Conservation (phyloP, 192 early-diverging fungal species). For the Podila epigama region DNA sequence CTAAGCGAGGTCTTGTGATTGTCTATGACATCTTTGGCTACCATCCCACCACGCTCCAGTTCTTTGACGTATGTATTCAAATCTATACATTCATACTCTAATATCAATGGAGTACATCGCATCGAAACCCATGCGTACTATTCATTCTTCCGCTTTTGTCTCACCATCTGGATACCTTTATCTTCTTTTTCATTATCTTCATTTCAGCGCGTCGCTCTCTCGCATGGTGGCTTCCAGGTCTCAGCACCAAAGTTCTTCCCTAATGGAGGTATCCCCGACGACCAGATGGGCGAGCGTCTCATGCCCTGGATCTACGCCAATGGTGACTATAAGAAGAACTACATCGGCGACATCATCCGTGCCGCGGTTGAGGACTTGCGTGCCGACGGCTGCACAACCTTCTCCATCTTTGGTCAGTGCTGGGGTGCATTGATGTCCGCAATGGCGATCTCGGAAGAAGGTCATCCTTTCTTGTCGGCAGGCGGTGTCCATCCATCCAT, state of each 20-base stretch:
- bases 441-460: slow-evolving; percentile 52
- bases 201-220: slow-evolving; percentile 47
- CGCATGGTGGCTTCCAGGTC: slow-evolving; percentile 62
- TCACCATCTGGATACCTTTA: background rate
- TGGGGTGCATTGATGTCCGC: slow-evolving; percentile 72
- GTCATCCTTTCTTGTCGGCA: slow-evolving; percentile 52
- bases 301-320: slow-evolving; percentile 45
- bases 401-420: slow-evolving; percentile 72
- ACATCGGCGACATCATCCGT: slow-evolving; percentile 21
- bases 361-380: slow-evolving; percentile 50
- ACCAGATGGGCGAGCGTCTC: slow-evolving; percentile 9
- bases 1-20: slow-evolving; percentile 69
- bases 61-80: slow-evolving; percentile 63
- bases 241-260: slow-evolving; percentile 73
- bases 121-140: no score
- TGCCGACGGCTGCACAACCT: slow-evolving; percentile 47
- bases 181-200: background rate
- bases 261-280: slow-evolving; percentile 51
- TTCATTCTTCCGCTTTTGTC: background rate
- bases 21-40: slow-evolving; percentile 76
- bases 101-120: no score
- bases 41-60: slow-evolving; percentile 68
- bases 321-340: slow-evolving; percentile 28
- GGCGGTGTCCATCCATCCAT: slow-evolving; percentile 74
- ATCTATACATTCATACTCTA: no score